Evolutionary conservation across 805 yeast genomes (phyloP).

Genomic region (Saccharomyces eubayanus): DNA sequence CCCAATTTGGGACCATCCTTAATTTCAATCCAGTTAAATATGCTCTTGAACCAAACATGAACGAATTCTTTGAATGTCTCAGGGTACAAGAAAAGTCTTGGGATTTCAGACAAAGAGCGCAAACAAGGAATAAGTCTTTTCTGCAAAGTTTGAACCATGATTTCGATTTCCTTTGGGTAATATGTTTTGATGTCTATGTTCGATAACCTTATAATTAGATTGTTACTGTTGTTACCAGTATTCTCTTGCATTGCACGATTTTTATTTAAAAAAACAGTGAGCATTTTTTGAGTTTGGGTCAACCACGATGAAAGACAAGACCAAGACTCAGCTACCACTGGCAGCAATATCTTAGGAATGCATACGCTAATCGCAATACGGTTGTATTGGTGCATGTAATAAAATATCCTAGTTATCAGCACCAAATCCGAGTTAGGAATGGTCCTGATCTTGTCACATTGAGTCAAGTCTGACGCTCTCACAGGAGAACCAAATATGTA

Average conservation of each 20-base stretch:
- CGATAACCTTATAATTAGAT: background rate
- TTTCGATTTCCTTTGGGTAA: conserved; percentile 17
- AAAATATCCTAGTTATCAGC: conserved; percentile 31
- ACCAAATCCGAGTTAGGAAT: conserved; percentile 26
- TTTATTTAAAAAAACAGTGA: conserved; percentile 6
- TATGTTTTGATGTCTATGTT: conserved; percentile 7
- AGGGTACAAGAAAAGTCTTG: conserved; percentile 33
- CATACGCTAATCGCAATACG: conserved; percentile 32
- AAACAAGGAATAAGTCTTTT: conserved; percentile 27
- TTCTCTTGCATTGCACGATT: background rate
- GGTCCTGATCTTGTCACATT: conserved; percentile 25
- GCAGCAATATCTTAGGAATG: conserved; percentile 20
- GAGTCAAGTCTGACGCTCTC: conserved; percentile 23
- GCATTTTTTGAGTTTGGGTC: conserved; percentile 21
- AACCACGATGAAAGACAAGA: conserved; percentile 23
- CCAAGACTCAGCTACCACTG: conserved; percentile 31
- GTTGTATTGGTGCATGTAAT: conserved; percentile 14
- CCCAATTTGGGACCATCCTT: conserved; percentile 34
- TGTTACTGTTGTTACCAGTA: background rate
- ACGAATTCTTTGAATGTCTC: conserved; percentile 22
- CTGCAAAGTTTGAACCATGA: conserved; percentile 23
- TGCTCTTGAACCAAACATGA: conserved; percentile 34
- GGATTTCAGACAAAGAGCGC: conserved; percentile 27
- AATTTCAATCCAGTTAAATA: conserved; percentile 36
- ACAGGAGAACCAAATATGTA: conserved; percentile 36